Percentiles rank a stretch among this genome's conserved stretches.
These are phyloP conservation scores for Phytopythium sindhum DNA, from an alignment of 352 stramenopile genomes.

Conservation along the genomic window DNA sequence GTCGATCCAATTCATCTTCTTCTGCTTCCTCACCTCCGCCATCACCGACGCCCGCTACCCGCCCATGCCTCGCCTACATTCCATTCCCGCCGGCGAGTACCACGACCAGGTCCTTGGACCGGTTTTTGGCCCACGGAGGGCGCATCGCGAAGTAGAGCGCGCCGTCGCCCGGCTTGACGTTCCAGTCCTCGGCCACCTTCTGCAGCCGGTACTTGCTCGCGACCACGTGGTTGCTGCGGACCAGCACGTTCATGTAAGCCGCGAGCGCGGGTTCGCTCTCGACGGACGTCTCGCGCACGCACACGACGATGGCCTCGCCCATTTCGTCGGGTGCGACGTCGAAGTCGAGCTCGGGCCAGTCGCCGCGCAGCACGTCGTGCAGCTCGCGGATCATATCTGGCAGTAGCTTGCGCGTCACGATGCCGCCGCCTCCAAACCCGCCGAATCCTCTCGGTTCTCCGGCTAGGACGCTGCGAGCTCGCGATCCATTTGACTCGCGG, in stretches of 20 bases:
- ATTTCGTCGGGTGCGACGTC: constrained; percentile 51
- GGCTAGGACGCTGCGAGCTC: background rate
- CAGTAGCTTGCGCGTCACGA: constrained; percentile 59
- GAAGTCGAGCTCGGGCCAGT: constrained; percentile 64
- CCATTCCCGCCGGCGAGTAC: constrained; percentile 22
- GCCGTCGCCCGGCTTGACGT: constrained; percentile 52
- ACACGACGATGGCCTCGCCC: constrained; percentile 53
- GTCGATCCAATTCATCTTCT: background rate
- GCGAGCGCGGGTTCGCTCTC: constrained; percentile 60
- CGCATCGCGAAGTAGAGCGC: constrained; percentile 60
- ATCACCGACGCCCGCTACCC: background rate
- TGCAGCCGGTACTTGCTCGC: constrained; percentile 70
- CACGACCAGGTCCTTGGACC: constrained; percentile 52
- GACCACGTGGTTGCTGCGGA: constrained; percentile 53
- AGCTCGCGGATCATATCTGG: constrained; percentile 75
- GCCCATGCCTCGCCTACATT: background rate
- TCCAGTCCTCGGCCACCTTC: constrained; percentile 82
- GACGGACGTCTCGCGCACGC: constrained; percentile 40
- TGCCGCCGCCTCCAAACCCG: constrained; percentile 26
- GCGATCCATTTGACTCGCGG: constrained; percentile 23
- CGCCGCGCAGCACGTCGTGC: constrained; percentile 44
- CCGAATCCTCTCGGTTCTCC: constrained; percentile 1
- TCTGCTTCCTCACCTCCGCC: background rate
- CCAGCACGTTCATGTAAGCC: constrained; percentile 84
- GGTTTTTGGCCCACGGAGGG: constrained; percentile 57